Base-by-base conservation (phyloP, 805 yeast genomes). In the Metschnikowia colocasiae region DNA sequence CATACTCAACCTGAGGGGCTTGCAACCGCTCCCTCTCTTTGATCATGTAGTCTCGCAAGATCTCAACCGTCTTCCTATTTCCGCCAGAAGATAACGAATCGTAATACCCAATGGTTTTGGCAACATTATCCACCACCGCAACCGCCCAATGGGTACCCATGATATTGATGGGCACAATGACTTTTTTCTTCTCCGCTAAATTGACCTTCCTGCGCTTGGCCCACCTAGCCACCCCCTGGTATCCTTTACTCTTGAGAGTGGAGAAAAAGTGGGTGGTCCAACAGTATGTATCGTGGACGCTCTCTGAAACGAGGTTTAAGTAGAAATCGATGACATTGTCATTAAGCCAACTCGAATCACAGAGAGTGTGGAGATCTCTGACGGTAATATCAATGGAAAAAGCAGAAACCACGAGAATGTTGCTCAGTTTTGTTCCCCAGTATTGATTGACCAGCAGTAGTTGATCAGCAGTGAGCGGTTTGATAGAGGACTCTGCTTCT, bases 241-340 rank as follows among this genome's bases (percentile, higher is more conserved):
- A 90, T 0, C 98, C 99, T 53, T 79, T 81, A 1, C 69, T 62
- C 34, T 81, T 75, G 36, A 94, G 69, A 1, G 84, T 83, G 0
- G 95, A 75, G 64, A 79, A 91, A 61, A 94, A 94, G 67, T 87
- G 96, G 0, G 98, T 89, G 4, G 94, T 86, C 72, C 92, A 94
- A 2, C 84, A 82, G 58, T 81, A 88, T 1, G 80, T 69, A 23
- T 67, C 62, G 2, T 76, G 50, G 3, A 58, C 45, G 20, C 78
- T 60, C 4, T 74, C 73, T 2, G 79, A 70, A 6, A 83, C 67
- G 55, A 84, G 56, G 37, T 73, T 71, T 58, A 91, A 71, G 61
- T 85, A 92, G 56, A 82, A 84, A 60, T 94, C 98, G 49, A 94
- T 91, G 4, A 94, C 76, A 37, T 83, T 87, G 64, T 94, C 99